A percentile compares a stretch with the other conserved stretches of the same genome.
phyloP scores from a whole-genome alignment of 2,329 filamentous ascomycete species.

The Colletotrichum shisoi region DNA sequence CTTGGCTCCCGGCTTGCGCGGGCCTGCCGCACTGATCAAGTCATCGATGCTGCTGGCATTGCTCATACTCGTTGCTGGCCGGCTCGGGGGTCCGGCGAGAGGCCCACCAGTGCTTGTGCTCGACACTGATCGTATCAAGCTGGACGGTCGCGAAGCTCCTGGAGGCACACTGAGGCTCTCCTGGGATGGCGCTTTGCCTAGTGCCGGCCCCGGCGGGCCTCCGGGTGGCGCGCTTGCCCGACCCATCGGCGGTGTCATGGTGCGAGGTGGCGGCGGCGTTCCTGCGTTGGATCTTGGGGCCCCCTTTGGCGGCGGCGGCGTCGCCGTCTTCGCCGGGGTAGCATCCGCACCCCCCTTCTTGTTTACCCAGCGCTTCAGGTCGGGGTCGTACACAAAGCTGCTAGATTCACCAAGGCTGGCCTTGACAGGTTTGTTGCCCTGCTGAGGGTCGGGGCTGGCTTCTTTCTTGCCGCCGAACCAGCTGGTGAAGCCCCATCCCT shows the following conservation, averaged over 20 bases:
- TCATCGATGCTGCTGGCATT: constrained; percentile 96
- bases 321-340: constrained; percentile 65
- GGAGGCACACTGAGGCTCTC: constrained; percentile 48
- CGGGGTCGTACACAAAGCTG: constrained; percentile 91
- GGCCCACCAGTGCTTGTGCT: constrained; percentile 53
- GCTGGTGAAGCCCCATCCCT: constrained; percentile 81
- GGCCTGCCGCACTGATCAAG: constrained; percentile 76
- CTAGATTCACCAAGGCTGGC: constrained; percentile 95
- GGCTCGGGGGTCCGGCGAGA: constrained; percentile 65
- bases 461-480: constrained; percentile 84
- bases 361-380: constrained; percentile 98
- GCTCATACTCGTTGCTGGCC: constrained; percentile 83
- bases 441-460: constrained; percentile 49
- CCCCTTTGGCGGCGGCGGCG: constrained; percentile 80
- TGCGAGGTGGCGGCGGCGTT: constrained; percentile 60
- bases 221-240: constrained; percentile 43
- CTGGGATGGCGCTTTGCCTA: constrained; percentile 44
- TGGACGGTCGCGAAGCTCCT: constrained; percentile 41
- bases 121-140: constrained; percentile 59
- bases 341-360: constrained; percentile 82
- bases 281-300: constrained; percentile 62
- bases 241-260: constrained; percentile 45
- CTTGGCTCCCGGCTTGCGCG: constrained; percentile 70
- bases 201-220: constrained; percentile 40
- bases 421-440: constrained; percentile 73